Evolutionary conservation across 2,329 filamentous ascomycete species (phyloP).

Genomic region (Periconia sp.): DNA sequence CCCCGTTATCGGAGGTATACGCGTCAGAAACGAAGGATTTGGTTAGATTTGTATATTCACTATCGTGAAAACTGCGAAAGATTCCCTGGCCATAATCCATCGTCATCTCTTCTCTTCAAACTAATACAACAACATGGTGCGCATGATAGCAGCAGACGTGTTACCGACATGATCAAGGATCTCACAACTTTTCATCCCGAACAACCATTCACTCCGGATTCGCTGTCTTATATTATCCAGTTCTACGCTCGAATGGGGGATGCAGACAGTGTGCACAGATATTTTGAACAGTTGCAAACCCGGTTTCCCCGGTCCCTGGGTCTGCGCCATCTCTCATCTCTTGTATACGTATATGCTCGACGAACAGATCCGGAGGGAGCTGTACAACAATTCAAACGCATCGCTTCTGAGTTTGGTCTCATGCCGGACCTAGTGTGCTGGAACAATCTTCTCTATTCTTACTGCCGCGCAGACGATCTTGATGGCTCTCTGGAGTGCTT

Average conservation of each 20-base stretch:
- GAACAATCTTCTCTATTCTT: slow-evolving; percentile 76
- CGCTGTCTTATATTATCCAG: slow-evolving; percentile 24
- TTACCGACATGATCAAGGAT: slow-evolving; percentile 27
- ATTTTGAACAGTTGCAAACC: slow-evolving; percentile 29
- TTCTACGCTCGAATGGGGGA: slow-evolving; percentile 40
- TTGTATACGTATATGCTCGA: slow-evolving; percentile 72
- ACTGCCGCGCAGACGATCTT: slow-evolving; percentile 67
- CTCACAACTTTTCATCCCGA: slow-evolving; percentile 25
- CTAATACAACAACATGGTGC: slow-evolving; percentile 24
- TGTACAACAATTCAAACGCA: slow-evolving; percentile 62
- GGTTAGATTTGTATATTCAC: slow-evolving; percentile 26
- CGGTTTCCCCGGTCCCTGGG: slow-evolving; percentile 11
- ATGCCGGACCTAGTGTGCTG: slow-evolving; percentile 64
- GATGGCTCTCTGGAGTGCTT: slow-evolving; percentile 67
- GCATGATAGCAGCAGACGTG: slow-evolving; percentile 18
- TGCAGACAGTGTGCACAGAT: slow-evolving; percentile 32
- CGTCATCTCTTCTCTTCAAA: slow-evolving; percentile 17
- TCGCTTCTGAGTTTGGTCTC: slow-evolving; percentile 58
- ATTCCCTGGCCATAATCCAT: slow-evolving; percentile 16
- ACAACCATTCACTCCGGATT: slow-evolving; percentile 16
- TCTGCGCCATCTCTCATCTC: slow-evolving; percentile 18
- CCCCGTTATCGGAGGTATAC: slow-evolving; percentile 31
- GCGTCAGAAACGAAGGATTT: slow-evolving; percentile 24
- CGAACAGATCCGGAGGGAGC: slow-evolving; percentile 65
- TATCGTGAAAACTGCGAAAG: slow-evolving; percentile 11